Conservation (phyloP, 306 rosid genomes). For the Vicia faba region DNA sequence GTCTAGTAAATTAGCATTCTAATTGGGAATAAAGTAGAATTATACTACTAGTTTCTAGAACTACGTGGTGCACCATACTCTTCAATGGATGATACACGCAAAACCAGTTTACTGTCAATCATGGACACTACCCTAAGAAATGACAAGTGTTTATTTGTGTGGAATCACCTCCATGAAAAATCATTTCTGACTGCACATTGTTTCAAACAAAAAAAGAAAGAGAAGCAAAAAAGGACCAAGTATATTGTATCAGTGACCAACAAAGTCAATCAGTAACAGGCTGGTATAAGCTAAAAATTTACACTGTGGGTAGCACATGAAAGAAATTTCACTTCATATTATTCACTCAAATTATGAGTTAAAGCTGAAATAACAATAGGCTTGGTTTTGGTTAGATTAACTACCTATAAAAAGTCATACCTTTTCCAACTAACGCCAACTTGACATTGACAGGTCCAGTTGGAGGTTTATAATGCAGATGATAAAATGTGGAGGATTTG, state of each 20-base stretch:
- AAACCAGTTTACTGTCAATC: neutral
- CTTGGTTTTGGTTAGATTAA: neutral
- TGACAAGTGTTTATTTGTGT: neutral
- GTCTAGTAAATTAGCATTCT: conserved; percentile 11
- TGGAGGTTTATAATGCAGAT: conserved; percentile 81
- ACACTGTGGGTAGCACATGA: conserved; percentile 3
- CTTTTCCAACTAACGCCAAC: conserved; percentile 94
- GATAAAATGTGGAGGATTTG: conserved; percentile 96
- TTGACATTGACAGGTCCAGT: conserved; percentile 74
- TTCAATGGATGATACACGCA: conserved; percentile 1
- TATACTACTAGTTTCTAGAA: neutral
- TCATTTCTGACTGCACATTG: neutral
- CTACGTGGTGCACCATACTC: neutral
- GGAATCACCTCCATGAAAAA: neutral
- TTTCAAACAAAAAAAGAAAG: conserved; percentile 9
- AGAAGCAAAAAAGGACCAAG: neutral
- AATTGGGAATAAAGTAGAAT: conserved; percentile 9
- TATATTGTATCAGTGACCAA: neutral
- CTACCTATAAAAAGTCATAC: conserved; percentile 97
- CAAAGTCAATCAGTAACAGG: conserved; percentile 26
- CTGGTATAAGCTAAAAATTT: conserved; percentile 14
- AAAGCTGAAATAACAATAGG: conserved; percentile 29
- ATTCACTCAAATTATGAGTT: neutral
- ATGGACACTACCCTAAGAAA: neutral
- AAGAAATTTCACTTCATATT: conserved; percentile 18